A percentile compares a stretch with the other conserved stretches of the same genome.
phyloP scores from a whole-genome alignment of 1,284 basidiomycete genomes.

The Pseudozyma sp. region DNA sequence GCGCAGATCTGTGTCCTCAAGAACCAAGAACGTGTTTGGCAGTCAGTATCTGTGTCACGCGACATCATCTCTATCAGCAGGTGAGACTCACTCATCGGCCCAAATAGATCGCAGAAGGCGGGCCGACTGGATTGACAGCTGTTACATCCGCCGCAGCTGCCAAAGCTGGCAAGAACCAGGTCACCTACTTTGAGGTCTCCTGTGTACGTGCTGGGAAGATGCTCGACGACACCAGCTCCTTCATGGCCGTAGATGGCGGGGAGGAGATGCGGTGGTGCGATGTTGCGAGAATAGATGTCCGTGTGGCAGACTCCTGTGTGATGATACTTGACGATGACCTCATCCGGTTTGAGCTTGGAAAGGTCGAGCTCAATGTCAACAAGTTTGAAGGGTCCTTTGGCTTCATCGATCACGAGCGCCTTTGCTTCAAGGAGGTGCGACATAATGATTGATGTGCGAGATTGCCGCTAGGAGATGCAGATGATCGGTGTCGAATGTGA shows the following conservation, averaged over 20 bases:
- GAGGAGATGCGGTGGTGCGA: constrained; percentile 5
- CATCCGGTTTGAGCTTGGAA: constrained; percentile 16
- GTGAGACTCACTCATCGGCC: constrained; percentile 20
- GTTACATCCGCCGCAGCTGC: constrained; percentile 35
- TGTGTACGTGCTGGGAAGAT: constrained; percentile 16
- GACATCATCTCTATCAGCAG: neutral
- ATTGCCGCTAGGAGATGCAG: neutral
- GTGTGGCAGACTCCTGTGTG: constrained; percentile 38
- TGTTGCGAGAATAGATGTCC: constrained; percentile 15
- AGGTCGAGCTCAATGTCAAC: constrained; percentile 28
- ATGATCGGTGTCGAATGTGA: no score
- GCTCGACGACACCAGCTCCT: constrained; percentile 28
- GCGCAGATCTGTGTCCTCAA: constrained; percentile 9
- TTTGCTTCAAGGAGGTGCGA: constrained; percentile 14
- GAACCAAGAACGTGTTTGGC: neutral
- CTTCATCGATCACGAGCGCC: constrained; percentile 23
- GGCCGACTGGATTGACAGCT: constrained; percentile 26
- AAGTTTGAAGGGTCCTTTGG: constrained; percentile 18
- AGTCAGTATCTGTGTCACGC: neutral
- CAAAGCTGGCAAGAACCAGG: constrained; percentile 32
- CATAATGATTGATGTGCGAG: neutral
- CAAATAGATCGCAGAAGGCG: constrained; percentile 22
- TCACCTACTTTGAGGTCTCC: constrained; percentile 22
- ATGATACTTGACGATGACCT: constrained; percentile 21
- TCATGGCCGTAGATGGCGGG: constrained; percentile 34